A percentile compares a stretch with the other conserved stretches of the same genome.
Conservation (phyloP, 2,329 filamentous ascomycete species). For the Cordyceps cateniannulata region DNA sequence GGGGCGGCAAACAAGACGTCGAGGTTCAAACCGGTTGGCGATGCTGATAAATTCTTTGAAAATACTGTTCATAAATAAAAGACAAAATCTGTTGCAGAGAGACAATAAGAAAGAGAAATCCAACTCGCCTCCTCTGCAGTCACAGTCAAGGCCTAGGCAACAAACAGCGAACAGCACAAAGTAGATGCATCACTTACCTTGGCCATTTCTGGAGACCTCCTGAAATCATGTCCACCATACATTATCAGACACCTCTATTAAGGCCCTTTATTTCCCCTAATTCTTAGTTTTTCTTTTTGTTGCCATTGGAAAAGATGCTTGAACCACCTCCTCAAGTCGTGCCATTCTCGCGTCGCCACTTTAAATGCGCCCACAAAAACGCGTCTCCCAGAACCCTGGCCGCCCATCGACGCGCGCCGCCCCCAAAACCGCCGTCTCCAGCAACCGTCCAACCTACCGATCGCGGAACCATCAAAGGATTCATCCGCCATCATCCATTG, state of each 20-base stretch:
- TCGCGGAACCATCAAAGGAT: not conserved
- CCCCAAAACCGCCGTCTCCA: not conserved
- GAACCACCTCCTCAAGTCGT: too few species aligned
- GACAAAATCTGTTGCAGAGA: too few species aligned
- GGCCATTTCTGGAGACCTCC: too few species aligned
- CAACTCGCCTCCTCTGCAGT: not conserved
- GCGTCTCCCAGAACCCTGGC: conserved; percentile 17
- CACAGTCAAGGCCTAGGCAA: not conserved
- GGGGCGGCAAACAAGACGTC: too few species aligned
- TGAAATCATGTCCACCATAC: too few species aligned
- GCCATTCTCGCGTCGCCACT: conserved; percentile 14
- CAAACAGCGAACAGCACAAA: not conserved
- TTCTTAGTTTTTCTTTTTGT: not conserved
- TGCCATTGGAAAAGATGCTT: too few species aligned
- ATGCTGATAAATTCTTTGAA: too few species aligned
- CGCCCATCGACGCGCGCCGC: not conserved
- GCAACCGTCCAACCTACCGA: not conserved
- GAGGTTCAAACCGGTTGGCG: too few species aligned
- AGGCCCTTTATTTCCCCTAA: not conserved
- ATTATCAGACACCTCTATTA: too few species aligned
- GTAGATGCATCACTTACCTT: not conserved
- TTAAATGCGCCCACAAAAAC: conserved; percentile 17
- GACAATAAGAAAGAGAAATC: too few species aligned
- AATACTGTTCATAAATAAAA: too few species aligned
- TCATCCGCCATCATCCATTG: not conserved